These are phyloP conservation scores for Proliferodiscus dingleyae DNA, from an alignment of 2,329 filamentous ascomycete genomes.

Conservation along the genomic window DNA sequence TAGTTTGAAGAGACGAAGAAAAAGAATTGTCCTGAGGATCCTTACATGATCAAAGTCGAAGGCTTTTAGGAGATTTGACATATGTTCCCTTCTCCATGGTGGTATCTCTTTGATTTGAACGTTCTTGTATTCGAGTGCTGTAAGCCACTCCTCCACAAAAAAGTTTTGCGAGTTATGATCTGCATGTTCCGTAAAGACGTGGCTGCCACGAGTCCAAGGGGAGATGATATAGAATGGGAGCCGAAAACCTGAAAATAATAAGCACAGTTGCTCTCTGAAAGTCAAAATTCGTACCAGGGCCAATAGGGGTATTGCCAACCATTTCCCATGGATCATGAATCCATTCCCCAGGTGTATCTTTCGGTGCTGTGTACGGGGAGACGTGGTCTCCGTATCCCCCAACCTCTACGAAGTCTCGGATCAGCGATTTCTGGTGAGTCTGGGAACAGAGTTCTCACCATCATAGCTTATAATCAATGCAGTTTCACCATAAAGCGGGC, in stretches of 20 bases:
- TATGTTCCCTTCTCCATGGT: slow-evolving; percentile 40
- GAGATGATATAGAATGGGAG: slow-evolving; percentile 52
- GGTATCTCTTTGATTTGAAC: slow-evolving; percentile 38
- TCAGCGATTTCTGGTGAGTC: too few species aligned
- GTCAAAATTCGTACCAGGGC: slow-evolving; percentile 28
- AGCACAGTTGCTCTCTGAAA: neutral
- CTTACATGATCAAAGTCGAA: slow-evolving; percentile 36
- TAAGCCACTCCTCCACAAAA: slow-evolving; percentile 46
- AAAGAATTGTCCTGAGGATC: neutral
- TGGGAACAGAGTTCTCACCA: too few species aligned
- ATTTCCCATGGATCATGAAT: slow-evolving; percentile 19
- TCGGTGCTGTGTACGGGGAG: slow-evolving; percentile 44
- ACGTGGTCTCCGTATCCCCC: slow-evolving; percentile 53
- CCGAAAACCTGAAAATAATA: slow-evolving; percentile 36
- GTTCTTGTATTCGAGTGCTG: slow-evolving; percentile 33
- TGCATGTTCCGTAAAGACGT: slow-evolving; percentile 49
- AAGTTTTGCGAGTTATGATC: slow-evolving; percentile 53
- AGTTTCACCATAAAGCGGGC: slow-evolving; percentile 44
- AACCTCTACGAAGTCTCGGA: slow-evolving; percentile 38
- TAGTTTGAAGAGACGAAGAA: slow-evolving; percentile 8
- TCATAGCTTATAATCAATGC: slow-evolving; percentile 47
- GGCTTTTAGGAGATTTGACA: slow-evolving; percentile 43
- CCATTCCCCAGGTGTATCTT: slow-evolving; percentile 49
- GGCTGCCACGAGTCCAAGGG: slow-evolving; percentile 48
- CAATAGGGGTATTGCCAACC: slow-evolving; percentile 38